Evolutionary conservation across 139 green algal genomes (phyloP).

Genomic region (Tetradesmus lagerheimii): DNA sequence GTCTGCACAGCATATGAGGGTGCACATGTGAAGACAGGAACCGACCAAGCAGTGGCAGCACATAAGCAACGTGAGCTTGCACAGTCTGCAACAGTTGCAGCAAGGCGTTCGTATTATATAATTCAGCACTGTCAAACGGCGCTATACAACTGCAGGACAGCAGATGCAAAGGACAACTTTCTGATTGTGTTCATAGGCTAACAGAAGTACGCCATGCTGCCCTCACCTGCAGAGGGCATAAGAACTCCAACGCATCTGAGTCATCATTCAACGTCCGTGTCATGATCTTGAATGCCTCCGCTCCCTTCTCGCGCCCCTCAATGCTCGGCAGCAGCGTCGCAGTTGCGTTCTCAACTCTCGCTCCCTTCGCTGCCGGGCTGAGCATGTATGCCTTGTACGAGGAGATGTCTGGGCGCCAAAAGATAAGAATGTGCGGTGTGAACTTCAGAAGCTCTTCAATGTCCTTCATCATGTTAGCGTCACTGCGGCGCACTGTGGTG

Average conservation of each 20-base stretch:
- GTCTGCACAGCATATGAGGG: no score
- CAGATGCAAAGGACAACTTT: no score
- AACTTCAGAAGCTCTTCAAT: conserved; percentile 29
- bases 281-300: background rate
- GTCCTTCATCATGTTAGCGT: conserved; percentile 32
- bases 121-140: no score
- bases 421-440: conserved; percentile 43
- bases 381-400: conserved; percentile 37
- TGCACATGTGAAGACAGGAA: no score
- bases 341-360: background rate
- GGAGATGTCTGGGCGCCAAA: conserved; percentile 41
- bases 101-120: no score
- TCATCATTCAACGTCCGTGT: conserved; percentile 1
- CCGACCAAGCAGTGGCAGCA: no score
- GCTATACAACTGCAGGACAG: no score
- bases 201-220: background rate
- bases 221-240: conserved; percentile 12
- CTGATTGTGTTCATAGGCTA: no score
- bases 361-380: background rate
- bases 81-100: no score
- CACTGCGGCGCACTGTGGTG: conserved; percentile 2
- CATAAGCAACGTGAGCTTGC: no score
- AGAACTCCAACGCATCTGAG: background rate
- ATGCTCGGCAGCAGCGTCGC: conserved; percentile 19
- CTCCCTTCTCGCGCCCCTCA: background rate